Evolutionary conservation across 164 flowering plant genomes (phyloP).

Genomic region (Malania oleifera): DNA sequence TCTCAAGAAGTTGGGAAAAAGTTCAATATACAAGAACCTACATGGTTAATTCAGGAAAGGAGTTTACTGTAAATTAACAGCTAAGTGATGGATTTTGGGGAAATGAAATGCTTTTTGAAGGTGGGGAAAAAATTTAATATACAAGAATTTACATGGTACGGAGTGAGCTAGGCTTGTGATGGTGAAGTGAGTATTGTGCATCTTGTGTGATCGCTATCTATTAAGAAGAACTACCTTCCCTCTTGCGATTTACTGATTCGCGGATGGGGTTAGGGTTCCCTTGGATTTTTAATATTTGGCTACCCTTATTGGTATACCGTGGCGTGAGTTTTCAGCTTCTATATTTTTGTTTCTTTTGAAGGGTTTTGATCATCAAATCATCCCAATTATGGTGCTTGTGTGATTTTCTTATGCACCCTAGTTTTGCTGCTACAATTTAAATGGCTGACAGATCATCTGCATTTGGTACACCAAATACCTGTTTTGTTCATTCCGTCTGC

Average conservation of each 20-base stretch:
- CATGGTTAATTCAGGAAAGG: too few relatives aligned
- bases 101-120: too few relatives aligned
- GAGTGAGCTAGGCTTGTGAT: too few relatives aligned
- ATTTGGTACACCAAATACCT: background rate
- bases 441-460: background rate
- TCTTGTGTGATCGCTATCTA: background rate
- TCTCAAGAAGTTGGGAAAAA: background rate
- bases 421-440: background rate
- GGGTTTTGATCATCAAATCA: background rate
- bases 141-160: too few relatives aligned
- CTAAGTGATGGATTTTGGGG: too few relatives aligned
- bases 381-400: background rate
- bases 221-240: background rate
- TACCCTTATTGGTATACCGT: background rate
- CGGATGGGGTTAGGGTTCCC: background rate
- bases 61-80: too few relatives aligned
- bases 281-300: background rate
- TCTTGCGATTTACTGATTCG: background rate
- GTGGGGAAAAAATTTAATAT: too few relatives aligned
- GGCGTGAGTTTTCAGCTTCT: background rate
- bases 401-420: background rate
- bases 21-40: too few relatives aligned
- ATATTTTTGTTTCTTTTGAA: background rate
- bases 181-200: too few relatives aligned
- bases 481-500: background rate